Base-by-base conservation (phyloP, 768 basidiomycete genomes). In the Pleurotus ostreatus region DNA sequence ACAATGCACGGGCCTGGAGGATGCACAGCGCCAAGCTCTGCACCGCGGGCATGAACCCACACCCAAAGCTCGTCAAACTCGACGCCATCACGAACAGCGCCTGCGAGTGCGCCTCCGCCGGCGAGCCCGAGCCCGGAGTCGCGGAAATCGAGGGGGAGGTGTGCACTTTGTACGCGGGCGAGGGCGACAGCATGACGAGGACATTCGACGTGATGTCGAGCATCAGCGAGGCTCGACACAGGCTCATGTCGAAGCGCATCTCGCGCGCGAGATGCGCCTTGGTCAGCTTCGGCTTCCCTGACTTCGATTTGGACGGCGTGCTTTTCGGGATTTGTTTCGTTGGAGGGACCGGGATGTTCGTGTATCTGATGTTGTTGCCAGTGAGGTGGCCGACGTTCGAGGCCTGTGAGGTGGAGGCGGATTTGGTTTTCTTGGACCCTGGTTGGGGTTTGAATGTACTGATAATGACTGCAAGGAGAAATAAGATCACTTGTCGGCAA, bases 21-120 rank as follows among this genome's bases (percentile, higher is more conserved):
- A 89, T 81, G 60, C 82, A 87, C 43, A 92, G 67, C 11, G 88
- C 88, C 47, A 93, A 72, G 63, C 86, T 88, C 43, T 90, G 85
- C 39, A 81, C 69, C 5, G 86, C 82, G n/a, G 91, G 90, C 39
- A 79, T 68, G 37, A 82, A 72, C 2, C 89, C 91, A 15, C 82
- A 78, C n/a, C 87, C 86, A 54, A 88, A 71, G 53, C 78, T 77
- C 51, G 80, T 77, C 61, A 91, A 63, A 6, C 78, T 77, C 11
- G 84, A 84, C 11, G 84, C 76, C 3, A 78, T 69, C 5, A 89
- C 76, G 67, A 93, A 93, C 55, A 84, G 57, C 34, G 73, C 65
- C 62, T 84, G 75, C 25, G 65, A 66, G 43, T 45, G 57, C 1
- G 12, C 30, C 25, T 48, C 39, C 4, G 38, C 59, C 49, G 30